phyloP scores from a whole-genome alignment of 306 rosid species.

The Amphicarpaea edgeworthii region DNA sequence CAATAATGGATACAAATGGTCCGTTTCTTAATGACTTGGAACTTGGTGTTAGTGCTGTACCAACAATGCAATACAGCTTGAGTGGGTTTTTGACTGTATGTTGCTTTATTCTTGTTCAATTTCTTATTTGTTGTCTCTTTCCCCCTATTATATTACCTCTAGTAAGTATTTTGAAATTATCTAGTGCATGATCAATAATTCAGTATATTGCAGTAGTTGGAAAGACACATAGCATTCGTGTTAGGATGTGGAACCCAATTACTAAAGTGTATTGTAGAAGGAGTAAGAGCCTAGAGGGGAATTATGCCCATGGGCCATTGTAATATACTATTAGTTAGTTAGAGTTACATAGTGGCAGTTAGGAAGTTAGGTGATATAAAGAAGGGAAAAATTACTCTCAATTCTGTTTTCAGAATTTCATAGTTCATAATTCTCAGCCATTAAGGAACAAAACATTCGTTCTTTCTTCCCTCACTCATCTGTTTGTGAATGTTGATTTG shows the following conservation, averaged over 20 bases:
- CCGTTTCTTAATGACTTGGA: conserved; percentile 92
- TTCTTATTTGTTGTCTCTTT: conserved; percentile 18
- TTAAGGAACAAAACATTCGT: not conserved
- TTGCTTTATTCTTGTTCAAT: conserved; percentile 43
- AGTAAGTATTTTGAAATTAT: conserved; percentile 15
- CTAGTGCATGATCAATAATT: not conserved
- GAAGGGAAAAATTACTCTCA: not conserved
- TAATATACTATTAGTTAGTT: not conserved
- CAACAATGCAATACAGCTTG: conserved; percentile 95
- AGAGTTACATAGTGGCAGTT: not conserved
- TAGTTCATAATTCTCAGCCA: not conserved
- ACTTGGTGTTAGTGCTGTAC: conserved; percentile 71
- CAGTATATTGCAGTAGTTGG: not conserved
- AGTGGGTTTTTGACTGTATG: conserved; percentile 97
- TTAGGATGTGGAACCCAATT: not conserved
- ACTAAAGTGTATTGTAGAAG: not conserved
- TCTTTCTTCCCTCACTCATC: not conserved
- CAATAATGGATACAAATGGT: conserved; percentile 96
- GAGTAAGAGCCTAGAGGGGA: not conserved
- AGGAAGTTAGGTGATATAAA: not conserved
- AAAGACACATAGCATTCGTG: not conserved
- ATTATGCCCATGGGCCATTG: not conserved
- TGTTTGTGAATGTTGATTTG: not conserved
- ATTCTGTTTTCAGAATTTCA: not conserved
- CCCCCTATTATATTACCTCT: conserved; percentile 8